Evolutionary conservation across 495 filamentous ascomycete species (phyloP), one percentile per base, ranked within the genome.

Genomic region (Ramalina peruviana): DNA sequence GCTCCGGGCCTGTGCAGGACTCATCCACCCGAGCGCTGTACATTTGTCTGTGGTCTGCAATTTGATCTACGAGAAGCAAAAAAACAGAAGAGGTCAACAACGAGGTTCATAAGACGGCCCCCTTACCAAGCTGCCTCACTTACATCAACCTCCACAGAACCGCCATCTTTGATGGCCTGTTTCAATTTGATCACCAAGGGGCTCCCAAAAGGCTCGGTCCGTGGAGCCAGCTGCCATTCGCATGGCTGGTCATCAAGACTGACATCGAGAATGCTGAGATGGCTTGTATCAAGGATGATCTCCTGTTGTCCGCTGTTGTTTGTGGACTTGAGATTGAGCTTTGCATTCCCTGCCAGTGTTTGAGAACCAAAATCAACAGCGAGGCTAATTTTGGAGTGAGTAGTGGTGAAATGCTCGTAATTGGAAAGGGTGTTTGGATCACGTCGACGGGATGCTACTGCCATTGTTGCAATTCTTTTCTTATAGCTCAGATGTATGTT

Each of bases 341-440:
- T 63, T 6, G 93, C 87, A 51, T 77, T 82, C 7, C 90, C 90
- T 25, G 69, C 71, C 36, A 98, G 72, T 49, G 74, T 70, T 63
- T 82, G 80, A 58, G 76, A 74, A 44, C 81, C 74, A 61, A 96
- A 98, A 51, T 90, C 77, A 53, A 98, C 81, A 42, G 74, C 77
- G 51, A 95, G 74, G 61, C 84, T 79, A 37, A 84, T 82, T 11
- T 73, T 79, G 11, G 85, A 86, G 64, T 95, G 85, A 53, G 73
- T 83, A 20, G 86, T 94, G 19, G 72, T 63, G 74, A 86, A 94
- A 42, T 80, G 76, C 63, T 83, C 78, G 67, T 95, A 93, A 67
- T 98, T 98, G 60, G 85, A 84, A 16, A 92, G 70, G 23, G 90
- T 94, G 61, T 89, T 94, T 13, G 89, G 89, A 65, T 98, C 90